These are phyloP conservation scores for Aspergillus proliferans DNA, from an alignment of 2,329 filamentous ascomycete genomes.

Conservation along the genomic window DNA sequence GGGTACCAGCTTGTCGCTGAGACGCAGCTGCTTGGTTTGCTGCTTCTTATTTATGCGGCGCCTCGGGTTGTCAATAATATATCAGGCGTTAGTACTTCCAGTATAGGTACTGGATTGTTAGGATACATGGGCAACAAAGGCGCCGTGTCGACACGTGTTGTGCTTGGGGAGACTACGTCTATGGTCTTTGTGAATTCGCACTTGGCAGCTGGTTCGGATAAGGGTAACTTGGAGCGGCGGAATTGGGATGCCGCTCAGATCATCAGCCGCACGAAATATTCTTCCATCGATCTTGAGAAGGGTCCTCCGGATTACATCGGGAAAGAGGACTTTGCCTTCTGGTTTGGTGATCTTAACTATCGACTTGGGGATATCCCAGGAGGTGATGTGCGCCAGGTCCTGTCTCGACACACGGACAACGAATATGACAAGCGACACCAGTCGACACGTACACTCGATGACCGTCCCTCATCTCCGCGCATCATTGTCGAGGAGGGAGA, in stretches of 20 bases:
- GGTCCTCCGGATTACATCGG: constrained; percentile 58
- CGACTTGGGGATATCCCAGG: constrained; percentile 81
- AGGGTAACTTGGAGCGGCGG: constrained; percentile 68
- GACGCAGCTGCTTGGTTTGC: constrained; percentile 78
- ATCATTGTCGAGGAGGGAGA: constrained; percentile 6
- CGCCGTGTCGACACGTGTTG: constrained; percentile 70
- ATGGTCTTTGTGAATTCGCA: constrained; percentile 90
- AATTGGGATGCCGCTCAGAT: constrained; percentile 89
- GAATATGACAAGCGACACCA: constrained; percentile 59
- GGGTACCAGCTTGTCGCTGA: constrained; percentile 72
- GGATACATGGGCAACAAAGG: constrained; percentile 97
- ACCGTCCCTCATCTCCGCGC: constrained; percentile 14
- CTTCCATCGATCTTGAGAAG: constrained; percentile 63
- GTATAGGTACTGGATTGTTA: constrained; percentile 80
- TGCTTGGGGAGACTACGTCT: constrained; percentile 83
- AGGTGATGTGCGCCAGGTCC: constrained; percentile 77
- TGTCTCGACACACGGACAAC: constrained; percentile 75
- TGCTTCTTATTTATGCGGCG: constrained; percentile 80
- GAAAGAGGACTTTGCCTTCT: constrained; percentile 89
- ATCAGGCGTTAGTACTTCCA: constrained; percentile 72
- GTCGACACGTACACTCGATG: constrained; percentile 19
- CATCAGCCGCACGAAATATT: constrained; percentile 67
- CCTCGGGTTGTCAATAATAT: constrained; percentile 67
- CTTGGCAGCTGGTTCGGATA: constrained; percentile 78
- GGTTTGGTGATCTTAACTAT: constrained; percentile 96